Base-by-base conservation (phyloP, 768 basidiomycete genomes). In the Serendipita indica region DNA sequence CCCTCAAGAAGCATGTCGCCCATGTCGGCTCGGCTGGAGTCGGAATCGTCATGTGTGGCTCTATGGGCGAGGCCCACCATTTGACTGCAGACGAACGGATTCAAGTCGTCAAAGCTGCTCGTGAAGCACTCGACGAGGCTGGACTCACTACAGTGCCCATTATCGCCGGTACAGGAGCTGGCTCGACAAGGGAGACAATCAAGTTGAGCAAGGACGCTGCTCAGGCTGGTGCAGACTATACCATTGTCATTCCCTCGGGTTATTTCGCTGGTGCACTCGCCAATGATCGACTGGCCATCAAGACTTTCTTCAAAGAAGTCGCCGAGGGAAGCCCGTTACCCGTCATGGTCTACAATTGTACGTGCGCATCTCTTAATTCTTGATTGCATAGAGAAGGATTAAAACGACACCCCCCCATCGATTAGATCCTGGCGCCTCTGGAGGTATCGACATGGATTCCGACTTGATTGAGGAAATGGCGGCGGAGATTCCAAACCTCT, bases 401-500 rank as follows among this genome's bases (percentile, higher is more conserved):
- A n/a, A n/a, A n/a, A n/a, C n/a, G n/a, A n/a, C n/a, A n/a, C 18
- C 57, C 33, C n/a, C 56, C 7, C 18, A 52, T 58, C 41, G 33
- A 46, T 54, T 64, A 90, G 89, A 82, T 72, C 92, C 91, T 64
- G 87, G 82, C 28, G 90, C 89, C 2, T 79, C 84, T 60, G 88
- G 86, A 2, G 91, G 92, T 10, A 86, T 97, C 63, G 89, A 97
- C 71, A 70, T 96, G 63, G 89, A 91, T 70, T 92, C 90, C 13
- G 88, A 92, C 69, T 69, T 89, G 33, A 86, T 97, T 66, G 77
- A 77, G 3, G 84, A 89, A 63, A 77, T 96, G 45, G 91, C 89
- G 13, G 68, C 67, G 28, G 80, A 83, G 62, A 84, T 80, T 63
- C 77, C 85, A 57, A 93, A 93, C 69, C 74, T 87, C 35, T 80